Conservation (phyloP, 345 rosid genomes). For the Gossypioides kirkii region DNA sequence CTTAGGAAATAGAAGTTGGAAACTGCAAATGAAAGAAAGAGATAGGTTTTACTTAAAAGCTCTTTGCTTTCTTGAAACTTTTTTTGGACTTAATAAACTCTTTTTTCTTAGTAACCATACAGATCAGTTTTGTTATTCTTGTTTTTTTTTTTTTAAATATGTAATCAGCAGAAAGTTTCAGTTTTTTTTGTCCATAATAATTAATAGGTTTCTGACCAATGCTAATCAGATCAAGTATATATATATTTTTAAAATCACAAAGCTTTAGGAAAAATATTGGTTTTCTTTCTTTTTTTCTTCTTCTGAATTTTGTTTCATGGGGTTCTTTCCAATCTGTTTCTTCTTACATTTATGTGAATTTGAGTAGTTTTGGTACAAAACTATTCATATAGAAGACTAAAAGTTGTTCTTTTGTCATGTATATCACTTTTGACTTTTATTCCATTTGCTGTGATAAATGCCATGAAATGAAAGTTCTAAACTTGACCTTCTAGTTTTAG, state of each 20-base stretch:
- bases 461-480: background rate
- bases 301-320: background rate
- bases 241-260: background rate
- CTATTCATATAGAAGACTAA: slow-evolving; percentile 12
- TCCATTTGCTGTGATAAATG: slow-evolving; percentile 10
- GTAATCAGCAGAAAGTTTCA: background rate
- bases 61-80: background rate
- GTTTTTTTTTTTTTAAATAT: background rate
- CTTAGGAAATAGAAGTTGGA: background rate
- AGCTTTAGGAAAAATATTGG: background rate
- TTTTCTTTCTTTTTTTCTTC: background rate
- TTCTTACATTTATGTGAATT: background rate
- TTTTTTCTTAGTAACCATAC: background rate
- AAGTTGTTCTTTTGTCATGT: slow-evolving; percentile 1
- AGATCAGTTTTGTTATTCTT: slow-evolving; percentile 2
- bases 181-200: background rate
- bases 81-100: background rate
- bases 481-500: slow-evolving; percentile 16
- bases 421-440: slow-evolving; percentile 19
- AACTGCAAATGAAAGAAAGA: background rate
- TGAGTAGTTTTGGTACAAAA: background rate
- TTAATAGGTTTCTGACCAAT: background rate
- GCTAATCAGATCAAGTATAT: background rate
- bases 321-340: background rate
- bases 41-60: slow-evolving; percentile 10